A percentile compares a stretch with the other conserved stretches of the same genome.
Conservation (phyloP, 768 basidiomycete species). For the Lentinula raphanica region DNA sequence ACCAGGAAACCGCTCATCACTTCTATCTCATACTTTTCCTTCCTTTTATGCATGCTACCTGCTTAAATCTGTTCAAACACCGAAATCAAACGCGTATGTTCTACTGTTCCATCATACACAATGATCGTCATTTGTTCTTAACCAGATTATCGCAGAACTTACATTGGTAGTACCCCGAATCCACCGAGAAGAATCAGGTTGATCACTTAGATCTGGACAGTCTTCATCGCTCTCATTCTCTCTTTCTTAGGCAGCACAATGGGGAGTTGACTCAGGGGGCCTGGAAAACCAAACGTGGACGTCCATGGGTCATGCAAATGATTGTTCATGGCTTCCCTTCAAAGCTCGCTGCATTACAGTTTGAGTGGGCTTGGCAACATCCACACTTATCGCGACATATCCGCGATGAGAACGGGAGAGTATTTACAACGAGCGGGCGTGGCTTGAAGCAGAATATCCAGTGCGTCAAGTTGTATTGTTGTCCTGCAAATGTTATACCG, state of each 20-base stretch:
- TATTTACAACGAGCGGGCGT: constrained; percentile 29
- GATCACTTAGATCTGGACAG: constrained; percentile 10
- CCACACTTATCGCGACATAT: constrained; percentile 66
- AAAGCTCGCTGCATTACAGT: constrained; percentile 64
- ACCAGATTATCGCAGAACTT: constrained; percentile 40
- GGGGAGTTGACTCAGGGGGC: constrained; percentile 71
- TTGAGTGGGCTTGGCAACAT: constrained; percentile 88
- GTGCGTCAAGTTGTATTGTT: constrained; percentile 26
- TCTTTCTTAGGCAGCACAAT: constrained; percentile 63
- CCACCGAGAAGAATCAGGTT: constrained; percentile 63
- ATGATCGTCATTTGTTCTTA: background rate
- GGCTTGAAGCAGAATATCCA: constrained; percentile 40
- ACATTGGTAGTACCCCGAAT: constrained; percentile 70
- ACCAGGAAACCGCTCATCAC: constrained; percentile 17
- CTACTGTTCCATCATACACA: background rate
- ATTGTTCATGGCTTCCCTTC: constrained; percentile 82
- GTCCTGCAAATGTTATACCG: constrained; percentile 3
- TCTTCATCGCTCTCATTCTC: background rate
- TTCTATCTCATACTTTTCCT: constrained; percentile 44
- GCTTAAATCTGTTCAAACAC: constrained; percentile 57
- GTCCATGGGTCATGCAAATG: constrained; percentile 85
- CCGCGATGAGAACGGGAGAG: constrained; percentile 35
- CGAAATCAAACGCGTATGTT: constrained; percentile 41
- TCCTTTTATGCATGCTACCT: constrained; percentile 83
- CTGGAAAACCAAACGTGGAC: constrained; percentile 50